Base-by-base conservation (phyloP, 192 early-diverging fungal genomes). In the Backusella mclennaniae region DNA sequence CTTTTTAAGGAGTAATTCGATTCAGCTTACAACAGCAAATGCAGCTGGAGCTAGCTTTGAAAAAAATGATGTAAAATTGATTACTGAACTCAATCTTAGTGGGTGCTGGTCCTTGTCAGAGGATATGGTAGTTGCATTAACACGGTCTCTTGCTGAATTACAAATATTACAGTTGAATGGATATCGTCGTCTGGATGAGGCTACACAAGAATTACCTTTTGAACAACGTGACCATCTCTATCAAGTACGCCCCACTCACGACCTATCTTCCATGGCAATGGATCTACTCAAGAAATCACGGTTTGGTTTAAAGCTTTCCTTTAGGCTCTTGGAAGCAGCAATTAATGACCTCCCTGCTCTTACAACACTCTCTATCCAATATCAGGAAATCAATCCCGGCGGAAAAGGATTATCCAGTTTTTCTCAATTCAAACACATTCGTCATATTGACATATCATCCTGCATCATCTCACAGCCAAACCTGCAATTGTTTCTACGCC, bases 371-470 rank as follows among this genome's bases (percentile, higher is more conserved):
- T 78, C 72, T 6, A 44, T 78, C 31, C 72, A 78, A 26, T 66
- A 78, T 35, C 76, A 69, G 36, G 35, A 33, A 35, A 68, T 70
- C 19, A 56, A 36, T 36, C 35, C 14, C 23, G 29, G 9, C 38
- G 36, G 9, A 7, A 68, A 35, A 35, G 53, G 21, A 35, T 75
- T 52, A 38, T 26, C 31, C 35, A 41, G 31, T 21, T 63, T 44
- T 14, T 19, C 4, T 8, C 33, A 9, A 35, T 67, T 41, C 6
- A 39, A 15, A 36, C 52, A 70, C 49, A 69, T 59, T n/a, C 67
- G 73, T 19, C 63, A 73, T 69, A 49, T 74, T 35, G 73, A 74
- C 66, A 77, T 77, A 36, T 74, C 72, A 15, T 78, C 80, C 15
- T 81, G 80, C 35, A 67, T 44, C 1, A 69, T 81, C 19, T 71